phyloP scores from a whole-genome alignment of 2,329 filamentous ascomycete species.

The Paraphaeosphaeria minitans region DNA sequence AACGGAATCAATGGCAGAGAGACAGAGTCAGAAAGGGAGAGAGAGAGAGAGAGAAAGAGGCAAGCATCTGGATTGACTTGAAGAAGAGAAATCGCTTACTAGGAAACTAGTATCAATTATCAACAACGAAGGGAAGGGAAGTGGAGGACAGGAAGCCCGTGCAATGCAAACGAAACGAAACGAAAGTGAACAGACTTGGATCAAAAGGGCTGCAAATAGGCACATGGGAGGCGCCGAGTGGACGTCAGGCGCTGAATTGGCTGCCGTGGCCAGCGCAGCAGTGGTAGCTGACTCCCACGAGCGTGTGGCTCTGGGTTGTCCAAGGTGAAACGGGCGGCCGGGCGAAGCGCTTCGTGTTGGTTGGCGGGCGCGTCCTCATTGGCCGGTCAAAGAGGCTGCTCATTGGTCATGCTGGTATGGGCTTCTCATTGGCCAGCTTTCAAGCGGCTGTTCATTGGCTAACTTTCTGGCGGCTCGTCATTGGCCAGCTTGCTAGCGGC shows the following conservation, averaged over 20 bases:
- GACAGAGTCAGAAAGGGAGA: not conserved
- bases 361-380: constrained; percentile 36
- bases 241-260: constrained; percentile 33
- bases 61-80: constrained; percentile 6
- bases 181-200: constrained; percentile 9
- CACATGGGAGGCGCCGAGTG: constrained; percentile 38
- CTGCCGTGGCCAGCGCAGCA: constrained; percentile 27
- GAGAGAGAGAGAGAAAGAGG: constrained; percentile 8
- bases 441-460: too few relatives aligned
- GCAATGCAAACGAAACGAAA: constrained; percentile 10
- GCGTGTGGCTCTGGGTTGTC: constrained; percentile 38
- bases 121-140: not conserved
- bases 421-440: too few relatives aligned
- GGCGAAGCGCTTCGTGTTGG: constrained; percentile 39
- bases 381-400: too few relatives aligned
- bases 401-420: too few relatives aligned
- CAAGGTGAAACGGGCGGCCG: constrained; percentile 25
- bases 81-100: constrained; percentile 12
- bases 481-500: constrained; percentile 34
- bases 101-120: constrained; percentile 11
- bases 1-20: too few relatives aligned
- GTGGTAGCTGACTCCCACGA: constrained; percentile 31
- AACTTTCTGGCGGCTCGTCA: constrained; percentile 37
- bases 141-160: not conserved
- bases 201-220: constrained; percentile 33